phyloP scores from a whole-genome alignment of 208 protist genomes.

The Naegleria fowleri region DNA sequence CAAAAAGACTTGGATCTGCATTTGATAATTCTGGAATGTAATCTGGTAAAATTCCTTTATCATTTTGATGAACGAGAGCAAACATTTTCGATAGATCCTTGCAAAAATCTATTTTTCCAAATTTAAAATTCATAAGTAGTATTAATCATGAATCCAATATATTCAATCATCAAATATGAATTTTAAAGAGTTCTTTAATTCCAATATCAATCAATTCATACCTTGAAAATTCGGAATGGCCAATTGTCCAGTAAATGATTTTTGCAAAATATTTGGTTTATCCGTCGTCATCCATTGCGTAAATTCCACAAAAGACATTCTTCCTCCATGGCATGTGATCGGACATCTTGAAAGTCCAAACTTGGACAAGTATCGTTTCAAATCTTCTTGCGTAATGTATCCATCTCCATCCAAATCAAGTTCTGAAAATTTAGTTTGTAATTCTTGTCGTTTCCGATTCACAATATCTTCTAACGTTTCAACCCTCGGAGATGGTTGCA shows the following conservation, averaged over 20 bases:
- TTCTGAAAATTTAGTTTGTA: not conserved
- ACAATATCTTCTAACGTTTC: not conserved
- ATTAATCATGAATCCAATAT: too few species aligned
- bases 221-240: not conserved
- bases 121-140: too few species aligned
- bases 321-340: not conserved
- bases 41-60: not conserved
- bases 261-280: constrained; percentile 16
- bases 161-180: too few species aligned
- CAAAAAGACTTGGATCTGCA: constrained; percentile 4
- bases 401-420: not conserved
- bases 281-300: not conserved
- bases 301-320: not conserved
- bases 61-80: not conserved
- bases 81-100: not conserved
- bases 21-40: constrained; percentile 21
- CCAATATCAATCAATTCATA: not conserved
- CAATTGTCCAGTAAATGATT: not conserved
- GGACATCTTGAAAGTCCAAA: not conserved
- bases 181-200: not conserved
- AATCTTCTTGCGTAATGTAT: not conserved
- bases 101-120: not conserved
- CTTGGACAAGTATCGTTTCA: not conserved
- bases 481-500: not conserved
- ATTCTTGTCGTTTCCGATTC: not conserved